Conservation (phyloP, 2,329 filamentous ascomycete species). For the Beauveria caledonica region DNA sequence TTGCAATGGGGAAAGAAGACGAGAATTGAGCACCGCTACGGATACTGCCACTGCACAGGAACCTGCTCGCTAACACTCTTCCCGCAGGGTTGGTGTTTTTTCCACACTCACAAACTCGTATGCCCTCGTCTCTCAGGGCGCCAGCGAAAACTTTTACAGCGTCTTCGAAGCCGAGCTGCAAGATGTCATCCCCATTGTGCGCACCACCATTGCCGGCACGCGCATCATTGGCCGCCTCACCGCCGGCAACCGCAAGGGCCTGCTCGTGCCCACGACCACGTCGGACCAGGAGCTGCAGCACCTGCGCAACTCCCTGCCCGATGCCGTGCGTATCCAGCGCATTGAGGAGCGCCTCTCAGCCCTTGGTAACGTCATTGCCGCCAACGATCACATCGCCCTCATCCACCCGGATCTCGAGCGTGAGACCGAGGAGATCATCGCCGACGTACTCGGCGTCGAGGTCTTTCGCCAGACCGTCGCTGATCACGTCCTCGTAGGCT, state of each 20-base stretch:
- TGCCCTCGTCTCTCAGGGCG: constrained; percentile 86
- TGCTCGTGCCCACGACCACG: constrained; percentile 90
- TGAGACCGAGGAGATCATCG: constrained; percentile 97
- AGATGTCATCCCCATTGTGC: constrained; percentile 94
- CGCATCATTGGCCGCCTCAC: constrained; percentile 94
- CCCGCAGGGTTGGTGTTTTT: constrained; percentile 83
- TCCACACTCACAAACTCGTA: constrained; percentile 95
- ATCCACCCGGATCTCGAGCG: constrained; percentile 94
- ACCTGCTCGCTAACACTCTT: background rate
- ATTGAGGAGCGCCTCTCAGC: constrained; percentile 96
- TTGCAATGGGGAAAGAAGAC: background rate
- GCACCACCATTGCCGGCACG: constrained; percentile 92
- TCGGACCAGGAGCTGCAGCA: constrained; percentile 98
- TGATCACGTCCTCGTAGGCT: constrained; percentile 92
- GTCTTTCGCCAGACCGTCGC: constrained; percentile 92
- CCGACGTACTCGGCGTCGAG: constrained; percentile 83
- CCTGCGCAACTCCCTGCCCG: constrained; percentile 87
- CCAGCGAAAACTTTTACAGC: constrained; percentile 98
- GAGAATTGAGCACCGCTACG: no score
- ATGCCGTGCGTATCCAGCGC: constrained; percentile 86
- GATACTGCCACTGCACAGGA: background rate
- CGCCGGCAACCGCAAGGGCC: constrained; percentile 91
- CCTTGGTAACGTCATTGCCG: constrained; percentile 92
- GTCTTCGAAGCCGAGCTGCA: constrained; percentile 96
- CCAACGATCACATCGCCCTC: constrained; percentile 93